phyloP scores from a whole-genome alignment of 352 stramenopile species.

The Phytophthora colocasiae region DNA sequence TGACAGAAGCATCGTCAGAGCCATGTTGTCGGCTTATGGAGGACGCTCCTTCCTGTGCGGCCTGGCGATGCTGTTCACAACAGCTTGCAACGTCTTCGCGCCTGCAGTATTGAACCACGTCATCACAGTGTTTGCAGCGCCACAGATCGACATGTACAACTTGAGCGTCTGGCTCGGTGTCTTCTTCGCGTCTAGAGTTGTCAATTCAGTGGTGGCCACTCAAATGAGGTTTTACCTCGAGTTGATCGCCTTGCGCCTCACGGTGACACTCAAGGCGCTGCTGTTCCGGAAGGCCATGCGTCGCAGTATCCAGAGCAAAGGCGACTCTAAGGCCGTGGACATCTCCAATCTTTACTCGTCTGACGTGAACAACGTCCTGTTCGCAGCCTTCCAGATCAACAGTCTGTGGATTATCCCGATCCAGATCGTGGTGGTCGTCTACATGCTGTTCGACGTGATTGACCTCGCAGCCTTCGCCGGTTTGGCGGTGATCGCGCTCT shows the following conservation, averaged over 20 bases:
- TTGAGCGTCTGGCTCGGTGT: slow-evolving; percentile 30
- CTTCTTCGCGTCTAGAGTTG: neutral
- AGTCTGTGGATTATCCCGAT: slow-evolving; percentile 30
- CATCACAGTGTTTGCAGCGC: slow-evolving; percentile 38
- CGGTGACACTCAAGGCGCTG: slow-evolving; percentile 41
- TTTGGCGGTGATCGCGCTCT: neutral
- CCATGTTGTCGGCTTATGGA: neutral
- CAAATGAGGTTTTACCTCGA: slow-evolving; percentile 4
- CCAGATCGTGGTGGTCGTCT: slow-evolving; percentile 40
- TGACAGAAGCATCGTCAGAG: neutral
- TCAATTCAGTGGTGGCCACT: neutral
- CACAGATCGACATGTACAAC: slow-evolving; percentile 28
- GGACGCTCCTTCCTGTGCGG: neutral
- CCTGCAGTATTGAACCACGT: slow-evolving; percentile 22
- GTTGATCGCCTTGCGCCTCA: slow-evolving; percentile 37
- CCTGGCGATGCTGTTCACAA: neutral
- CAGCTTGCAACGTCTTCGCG: neutral
- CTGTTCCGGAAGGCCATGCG: slow-evolving; percentile 51
- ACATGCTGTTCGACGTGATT: slow-evolving; percentile 51
- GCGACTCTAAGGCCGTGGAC: slow-evolving; percentile 46
- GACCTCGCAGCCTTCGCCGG: slow-evolving; percentile 27
- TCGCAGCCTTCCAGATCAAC: slow-evolving; percentile 17
- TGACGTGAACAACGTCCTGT: slow-evolving; percentile 65
- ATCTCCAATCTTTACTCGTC: slow-evolving; percentile 94
- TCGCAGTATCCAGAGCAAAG: slow-evolving; percentile 18